Conservation (phyloP, 495 filamentous ascomycete species). For the Penicillium egyptiacum region DNA sequence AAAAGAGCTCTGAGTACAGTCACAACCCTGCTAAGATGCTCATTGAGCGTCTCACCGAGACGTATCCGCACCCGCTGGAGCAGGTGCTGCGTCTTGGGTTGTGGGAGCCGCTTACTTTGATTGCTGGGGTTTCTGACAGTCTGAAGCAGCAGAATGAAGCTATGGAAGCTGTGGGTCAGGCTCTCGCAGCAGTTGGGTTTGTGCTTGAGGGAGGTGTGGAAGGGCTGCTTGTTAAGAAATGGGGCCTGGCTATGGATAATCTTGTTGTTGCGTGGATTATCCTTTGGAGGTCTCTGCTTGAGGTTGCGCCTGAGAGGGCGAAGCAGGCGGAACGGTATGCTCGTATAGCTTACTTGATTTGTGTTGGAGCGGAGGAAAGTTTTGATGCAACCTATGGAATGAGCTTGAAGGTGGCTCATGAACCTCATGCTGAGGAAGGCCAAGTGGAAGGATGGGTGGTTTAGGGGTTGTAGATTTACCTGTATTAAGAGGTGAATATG, state of each 20-base stretch:
- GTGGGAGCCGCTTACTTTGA: constrained; percentile 24
- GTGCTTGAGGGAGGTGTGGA: constrained; percentile 23
- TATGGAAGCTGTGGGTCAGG: constrained; percentile 22
- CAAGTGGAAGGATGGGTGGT: not conserved
- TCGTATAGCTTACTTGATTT: constrained; percentile 37
- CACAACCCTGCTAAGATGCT: not conserved
- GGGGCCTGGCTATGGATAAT: constrained; percentile 35
- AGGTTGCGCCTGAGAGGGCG: constrained; percentile 29
- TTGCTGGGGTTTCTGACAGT: constrained; percentile 15
- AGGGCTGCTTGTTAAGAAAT: constrained; percentile 34
- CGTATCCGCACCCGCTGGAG: constrained; percentile 25
- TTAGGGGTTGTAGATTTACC: not conserved
- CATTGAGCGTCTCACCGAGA: constrained; percentile 24
- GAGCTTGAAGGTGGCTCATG: not conserved
- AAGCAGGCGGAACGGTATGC: constrained; percentile 34
- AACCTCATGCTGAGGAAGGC: not conserved
- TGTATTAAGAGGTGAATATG: no score
- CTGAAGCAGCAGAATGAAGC: not conserved
- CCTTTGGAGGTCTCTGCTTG: constrained; percentile 29
- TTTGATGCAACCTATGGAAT: constrained; percentile 25
- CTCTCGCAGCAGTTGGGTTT: constrained; percentile 30
- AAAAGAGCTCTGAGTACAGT: constrained; percentile 9
- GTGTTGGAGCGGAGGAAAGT: constrained; percentile 43
- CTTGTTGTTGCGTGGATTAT: constrained; percentile 33
- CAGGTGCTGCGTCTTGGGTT: constrained; percentile 31